Conservation (phyloP, 1,139 yeast genomes). For the Magnusiomyces fungicola region DNA sequence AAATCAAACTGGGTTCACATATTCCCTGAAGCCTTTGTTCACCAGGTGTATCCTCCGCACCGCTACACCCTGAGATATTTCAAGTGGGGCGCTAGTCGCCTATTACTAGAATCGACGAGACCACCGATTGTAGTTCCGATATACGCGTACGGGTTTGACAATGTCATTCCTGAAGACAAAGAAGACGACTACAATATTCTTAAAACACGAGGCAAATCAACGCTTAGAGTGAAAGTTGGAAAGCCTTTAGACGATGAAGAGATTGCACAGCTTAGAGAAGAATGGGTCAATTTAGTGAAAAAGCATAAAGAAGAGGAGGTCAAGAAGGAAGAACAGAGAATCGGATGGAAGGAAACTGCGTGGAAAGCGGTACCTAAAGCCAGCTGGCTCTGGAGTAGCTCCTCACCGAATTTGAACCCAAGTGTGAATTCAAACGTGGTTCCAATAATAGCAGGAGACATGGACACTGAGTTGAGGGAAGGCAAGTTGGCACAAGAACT, state of each 20-base stretch:
- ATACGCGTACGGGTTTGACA: slow-evolving; percentile 79
- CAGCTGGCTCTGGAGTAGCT: neutral
- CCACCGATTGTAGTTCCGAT: slow-evolving; percentile 90
- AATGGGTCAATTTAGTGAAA: slow-evolving; percentile 60
- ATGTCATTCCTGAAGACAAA: slow-evolving; percentile 65
- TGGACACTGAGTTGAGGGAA: slow-evolving; percentile 51
- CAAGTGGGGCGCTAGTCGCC: slow-evolving; percentile 89
- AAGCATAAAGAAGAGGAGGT: slow-evolving; percentile 38
- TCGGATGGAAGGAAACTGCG: neutral
- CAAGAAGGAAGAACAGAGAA: neutral
- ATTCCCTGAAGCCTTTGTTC: slow-evolving; percentile 91
- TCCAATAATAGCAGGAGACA: slow-evolving; percentile 33
- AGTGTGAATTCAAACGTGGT: neutral
- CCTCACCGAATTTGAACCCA: neutral
- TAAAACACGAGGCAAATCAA: slow-evolving; percentile 53
- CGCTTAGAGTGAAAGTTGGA: slow-evolving; percentile 62
- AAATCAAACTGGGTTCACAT: slow-evolving; percentile 85
- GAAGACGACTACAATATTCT: slow-evolving; percentile 37
- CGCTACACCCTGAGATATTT: slow-evolving; percentile 84
- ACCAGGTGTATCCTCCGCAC: slow-evolving; percentile 75
- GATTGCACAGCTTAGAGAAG: slow-evolving; percentile 52
- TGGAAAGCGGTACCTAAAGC: neutral
- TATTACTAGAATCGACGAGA: slow-evolving; percentile 71
- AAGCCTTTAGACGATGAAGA: slow-evolving; percentile 54
- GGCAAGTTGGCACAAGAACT: slow-evolving; percentile 59